These are phyloP conservation scores for Calonectria naviculata DNA, from an alignment of 2,329 filamentous ascomycete species.

Conservation along the genomic window DNA sequence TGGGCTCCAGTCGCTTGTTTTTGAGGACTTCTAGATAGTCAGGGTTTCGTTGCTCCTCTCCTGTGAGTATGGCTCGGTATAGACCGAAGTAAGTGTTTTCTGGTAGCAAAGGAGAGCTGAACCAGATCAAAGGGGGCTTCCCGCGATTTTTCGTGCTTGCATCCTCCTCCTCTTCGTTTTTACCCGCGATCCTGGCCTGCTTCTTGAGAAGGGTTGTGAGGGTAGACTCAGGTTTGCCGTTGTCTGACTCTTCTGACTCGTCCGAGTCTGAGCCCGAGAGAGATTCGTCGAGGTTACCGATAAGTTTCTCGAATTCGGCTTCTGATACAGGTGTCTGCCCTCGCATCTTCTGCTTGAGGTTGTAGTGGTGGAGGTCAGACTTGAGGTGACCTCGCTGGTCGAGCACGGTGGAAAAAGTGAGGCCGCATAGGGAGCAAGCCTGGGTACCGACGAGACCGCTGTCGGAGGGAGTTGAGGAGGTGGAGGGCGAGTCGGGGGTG, in stretches of 20 bases:
- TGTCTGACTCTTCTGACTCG: constrained; percentile 75
- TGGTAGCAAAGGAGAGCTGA: constrained; percentile 80
- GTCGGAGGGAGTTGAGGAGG: constrained; percentile 39
- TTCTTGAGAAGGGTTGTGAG: constrained; percentile 83
- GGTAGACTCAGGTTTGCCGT: constrained; percentile 71
- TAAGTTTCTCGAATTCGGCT: constrained; percentile 84
- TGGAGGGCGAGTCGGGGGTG: constrained; percentile 33
- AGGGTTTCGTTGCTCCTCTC: constrained; percentile 72
- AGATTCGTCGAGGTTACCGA: constrained; percentile 90
- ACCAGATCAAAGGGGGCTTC: constrained; percentile 86
- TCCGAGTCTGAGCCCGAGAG: constrained; percentile 87
- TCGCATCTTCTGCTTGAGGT: constrained; percentile 90
- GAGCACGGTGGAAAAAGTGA: constrained; percentile 76
- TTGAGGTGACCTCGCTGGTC: constrained; percentile 90
- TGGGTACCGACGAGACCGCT: constrained; percentile 70
- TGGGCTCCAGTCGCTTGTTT: constrained; percentile 81
- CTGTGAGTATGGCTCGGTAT: constrained; percentile 84
- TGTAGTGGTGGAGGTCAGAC: constrained; percentile 94
- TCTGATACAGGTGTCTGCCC: constrained; percentile 80
- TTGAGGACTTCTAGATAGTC: constrained; percentile 75
- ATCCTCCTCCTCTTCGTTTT: constrained; percentile 54
- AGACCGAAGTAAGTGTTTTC: constrained; percentile 85
- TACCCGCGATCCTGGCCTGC: constrained; percentile 78
- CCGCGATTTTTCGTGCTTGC: constrained; percentile 66
- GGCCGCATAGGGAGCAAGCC: constrained; percentile 83